Evolutionary conservation across 176 grass and related monocot species (phyloP), one percentile per base, ranked within the genome.

Genomic region (Dendrocalamus sinicus): DNA sequence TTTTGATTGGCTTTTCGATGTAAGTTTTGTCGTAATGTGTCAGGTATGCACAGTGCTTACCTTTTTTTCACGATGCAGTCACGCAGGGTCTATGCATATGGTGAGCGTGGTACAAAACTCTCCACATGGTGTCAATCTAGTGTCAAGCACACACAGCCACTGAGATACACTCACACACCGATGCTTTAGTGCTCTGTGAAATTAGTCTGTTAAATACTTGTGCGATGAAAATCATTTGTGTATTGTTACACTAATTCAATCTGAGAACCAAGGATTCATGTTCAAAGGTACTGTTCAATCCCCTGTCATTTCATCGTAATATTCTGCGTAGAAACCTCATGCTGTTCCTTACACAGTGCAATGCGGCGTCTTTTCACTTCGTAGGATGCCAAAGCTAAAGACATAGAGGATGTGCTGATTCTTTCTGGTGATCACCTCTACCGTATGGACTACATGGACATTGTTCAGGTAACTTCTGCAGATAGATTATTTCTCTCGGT

Each of bases 381-480:
- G 16, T 12, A 98, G 96, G 93, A 95, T 88, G 91, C 87, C 62
- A 95, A 73, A 88, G 79, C 82, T 70, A 98, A 86, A 81, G 90
- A 94, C 53, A 98, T 95, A 73, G 81, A 98, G 23, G 96, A 98
- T 82, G 83, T 98, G 20, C 43, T 98, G 58, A 98, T 98, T 85
- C 92, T 98, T 81, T 98, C 86, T 48, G 96, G 91, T 20, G 96
- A 98, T 78, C 96, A 95, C 73, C 90, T 98, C 19, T 95, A 98
- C 70, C 82, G 91, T 47, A 95, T 97, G 95, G 92, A 95, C 55
- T 97, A 95, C 73, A 91, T 93, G 91, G 85, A 95, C 53, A 93
- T 97, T 68, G 82, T 97, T 89, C 93, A 95, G 90, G 93, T 85
- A 55, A 89, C 58, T 58, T 45, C 15, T 10, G 4, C 72, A 84